Base-by-base conservation (phyloP, 2,329 filamentous ascomycete species). In the Cladophialophora chaetospira region DNA sequence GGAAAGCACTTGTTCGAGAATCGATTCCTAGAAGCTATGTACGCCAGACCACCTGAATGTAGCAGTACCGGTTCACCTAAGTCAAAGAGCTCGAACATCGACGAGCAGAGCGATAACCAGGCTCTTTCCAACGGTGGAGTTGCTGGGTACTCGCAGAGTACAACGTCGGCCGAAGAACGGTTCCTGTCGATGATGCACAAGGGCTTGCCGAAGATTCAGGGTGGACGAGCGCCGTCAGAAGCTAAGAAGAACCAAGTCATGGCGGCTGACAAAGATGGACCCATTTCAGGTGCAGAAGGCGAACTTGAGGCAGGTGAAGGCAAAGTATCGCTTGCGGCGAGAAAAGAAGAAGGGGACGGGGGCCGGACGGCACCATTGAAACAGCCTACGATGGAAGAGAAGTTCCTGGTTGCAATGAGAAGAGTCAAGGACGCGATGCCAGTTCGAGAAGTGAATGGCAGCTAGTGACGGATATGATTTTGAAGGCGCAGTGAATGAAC, bases 381-480 rank as follows among this genome's bases (percentile, higher is more conserved):
- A 33, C 36, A 58, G 23, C 15, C 50, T 6, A 40, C 53, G 9
- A 56, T 52, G 19, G 53, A 51, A 29, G 48, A 33, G 4, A 56
- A 57, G 35, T 57, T 59, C 23, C 53, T 61, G 15, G 23, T 35
- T 9, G 53, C 48, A n/a, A 59, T 61, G 58, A 49, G 33, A 38
- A 49, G 6, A 40, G 15, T 40, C 17, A 40, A 2, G 17, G 13
- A 15, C 1, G 2, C 13, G 17, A 15, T 36, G 33, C n/a, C 1
- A 3, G 36, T 3, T 2, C n/a, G 28, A 33, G 2, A 2, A 13
- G n/a, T n/a, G n/a, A n/a, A n/a, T n/a, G n/a, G n/a, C n/a, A n/a
- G n/a, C n/a, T n/a, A n/a, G n/a, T n/a, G n/a, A n/a, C n/a, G n/a
- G n/a, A n/a, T n/a, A n/a, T n/a, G n/a, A n/a, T n/a, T n/a, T n/a